Base-by-base conservation (phyloP, 768 basidiomycete genomes). In the Pleurotus sapidus region DNA sequence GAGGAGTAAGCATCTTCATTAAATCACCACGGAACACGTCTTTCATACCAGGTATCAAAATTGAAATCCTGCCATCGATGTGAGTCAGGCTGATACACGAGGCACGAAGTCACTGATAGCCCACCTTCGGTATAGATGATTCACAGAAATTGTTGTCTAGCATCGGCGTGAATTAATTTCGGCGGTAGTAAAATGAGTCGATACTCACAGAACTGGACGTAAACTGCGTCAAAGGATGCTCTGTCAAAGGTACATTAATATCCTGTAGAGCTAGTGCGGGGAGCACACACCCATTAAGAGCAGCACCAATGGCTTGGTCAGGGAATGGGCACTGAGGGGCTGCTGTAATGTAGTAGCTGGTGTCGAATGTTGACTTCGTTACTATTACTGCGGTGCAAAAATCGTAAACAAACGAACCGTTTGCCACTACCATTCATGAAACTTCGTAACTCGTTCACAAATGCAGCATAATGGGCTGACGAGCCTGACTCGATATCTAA, bases 311-410 rank as follows among this genome's bases (percentile, higher is more conserved):
- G 60, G 78, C 76, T 3, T 78, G 80, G 64, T 89, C 88, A 1
- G 88, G 87, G 76, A 82, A 89, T 1, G 86, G 84, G 64, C 87
- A 89, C 64, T 76, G 85, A 25, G 81, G 83, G 2, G 83, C 83
- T 34, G 76, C 84, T 23, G 84, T 84, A 48, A 88, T 69, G 64
- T 83, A 88, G 68, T 84, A 89, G 46, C 84, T 84, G 57, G n/a
- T 50, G 30, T 34, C 53, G 34, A 45, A 49, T 43, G 20, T 12
- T 30, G 23, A 45, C 37, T 56, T 47, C 53, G 50, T 43, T 57
- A 3, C 38, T 30, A 34, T 34, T 11, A 11, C 34, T 6, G 49
- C 9, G 4, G 1, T 27, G 24, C 18, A 49, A 24, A 27, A 39
- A 38, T 18, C 39, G 30, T 20, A 9, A 25, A 48, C 30, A 39